Evolutionary conservation across 306 rosid genomes (phyloP), one percentile per base, ranked within the genome.

Genomic region (Rosa chinensis): DNA sequence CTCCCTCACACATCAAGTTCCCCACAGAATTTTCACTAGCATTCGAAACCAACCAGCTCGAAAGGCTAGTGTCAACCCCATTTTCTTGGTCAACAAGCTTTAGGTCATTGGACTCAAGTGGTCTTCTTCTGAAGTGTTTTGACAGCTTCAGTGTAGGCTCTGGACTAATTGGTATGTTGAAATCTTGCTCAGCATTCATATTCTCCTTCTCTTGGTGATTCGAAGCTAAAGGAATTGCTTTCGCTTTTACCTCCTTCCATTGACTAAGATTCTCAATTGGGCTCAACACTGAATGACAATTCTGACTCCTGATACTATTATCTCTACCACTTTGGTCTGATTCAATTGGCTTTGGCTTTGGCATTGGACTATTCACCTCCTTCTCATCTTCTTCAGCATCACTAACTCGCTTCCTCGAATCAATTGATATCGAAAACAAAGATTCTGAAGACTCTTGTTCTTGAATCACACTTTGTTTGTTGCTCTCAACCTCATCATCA

Each of bases 41-140:
- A 35, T 61, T 75, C 37, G 89, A 80, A 78, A 79, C 85, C 87
- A 95, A 77, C 99, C 99, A 95, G 86, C 87, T 90, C 0, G 99
- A 95, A 32, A 93, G 93, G 77, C 98, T 95, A 13, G 94, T 89
- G 75, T 95, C 90, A 0, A 90, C 90, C 32, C 85, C 81, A 73
- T 82, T 83, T 63, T 82, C 86, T 7, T 82, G 53, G 52, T 76
- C 77, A 6, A 40, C 76, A 17, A 78, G 76, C 63, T 81, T 81
- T 17, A 39, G 21, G 21, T 69, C 80, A 50, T 39, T 79, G 37
- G 42, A 39, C 58, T 45, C 70, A 6, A 66, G 48, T 42, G 77
- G 72, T 80, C 82, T 86, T 80, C 83, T 87, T 18, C 74, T 47
- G 48, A 49, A 78, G 44, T 42, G 21, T 20, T 76, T 80, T 39